phyloP scores from a whole-genome alignment of 208 protist genomes.

The Leishmania turanica region DNA sequence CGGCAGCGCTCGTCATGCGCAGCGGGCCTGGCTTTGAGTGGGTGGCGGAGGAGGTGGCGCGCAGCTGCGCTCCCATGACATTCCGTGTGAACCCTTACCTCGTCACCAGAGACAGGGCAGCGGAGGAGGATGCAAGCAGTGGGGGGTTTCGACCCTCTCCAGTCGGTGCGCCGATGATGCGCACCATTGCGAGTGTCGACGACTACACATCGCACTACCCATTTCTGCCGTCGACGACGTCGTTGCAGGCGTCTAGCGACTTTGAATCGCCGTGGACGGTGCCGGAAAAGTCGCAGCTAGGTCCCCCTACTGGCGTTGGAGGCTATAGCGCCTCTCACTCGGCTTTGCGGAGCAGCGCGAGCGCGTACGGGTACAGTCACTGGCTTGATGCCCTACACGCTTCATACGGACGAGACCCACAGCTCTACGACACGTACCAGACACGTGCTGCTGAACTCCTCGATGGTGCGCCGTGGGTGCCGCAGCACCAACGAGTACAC shows the following conservation, averaged over 20 bases:
- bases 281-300: neutral
- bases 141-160: neutral
- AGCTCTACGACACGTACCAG: slow-evolving; percentile 21
- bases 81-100: slow-evolving; percentile 34
- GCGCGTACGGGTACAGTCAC: slow-evolving; percentile 18
- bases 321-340: neutral
- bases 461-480: slow-evolving; percentile 20
- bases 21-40: slow-evolving; percentile 49
- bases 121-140: slow-evolving; percentile 4
- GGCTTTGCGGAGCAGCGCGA: neutral
- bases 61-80: slow-evolving; percentile 43
- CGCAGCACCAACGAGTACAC: neutral
- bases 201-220: slow-evolving; percentile 14
- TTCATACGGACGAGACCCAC: slow-evolving; percentile 22
- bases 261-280: slow-evolving; percentile 3
- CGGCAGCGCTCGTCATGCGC: slow-evolving; percentile 54
- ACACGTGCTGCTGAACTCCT: slow-evolving; percentile 13
- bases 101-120: neutral
- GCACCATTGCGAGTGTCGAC: slow-evolving; percentile 1
- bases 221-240: neutral
- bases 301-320: neutral
- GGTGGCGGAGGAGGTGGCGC: slow-evolving; percentile 45
- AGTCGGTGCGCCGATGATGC: slow-evolving; percentile 5
- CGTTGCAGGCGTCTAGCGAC: neutral
- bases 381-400: slow-evolving; percentile 28